Conservation (phyloP, 495 filamentous ascomycete species). For the Podospora pseudopauciseta region DNA sequence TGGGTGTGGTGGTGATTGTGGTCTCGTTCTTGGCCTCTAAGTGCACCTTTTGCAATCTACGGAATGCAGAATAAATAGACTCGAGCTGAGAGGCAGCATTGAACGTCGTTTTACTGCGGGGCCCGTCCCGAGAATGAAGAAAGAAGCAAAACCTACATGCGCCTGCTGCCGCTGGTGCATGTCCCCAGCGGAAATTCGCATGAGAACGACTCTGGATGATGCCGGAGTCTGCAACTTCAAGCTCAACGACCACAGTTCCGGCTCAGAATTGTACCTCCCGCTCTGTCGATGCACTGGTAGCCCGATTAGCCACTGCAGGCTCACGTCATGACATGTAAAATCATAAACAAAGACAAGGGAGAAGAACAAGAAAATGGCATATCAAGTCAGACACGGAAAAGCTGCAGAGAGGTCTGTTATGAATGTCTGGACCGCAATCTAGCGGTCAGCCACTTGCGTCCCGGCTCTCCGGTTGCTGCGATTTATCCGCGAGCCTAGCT, state of each 20-base stretch:
- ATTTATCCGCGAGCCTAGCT: constrained; percentile 29
- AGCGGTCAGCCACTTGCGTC: constrained; percentile 25
- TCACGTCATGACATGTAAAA: constrained; percentile 16
- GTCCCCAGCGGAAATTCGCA: constrained; percentile 12
- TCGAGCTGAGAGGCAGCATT: neutral
- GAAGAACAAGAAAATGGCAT: neutral
- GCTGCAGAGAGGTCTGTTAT: neutral
- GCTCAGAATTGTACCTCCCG: neutral
- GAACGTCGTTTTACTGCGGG: neutral
- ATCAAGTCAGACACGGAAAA: constrained; percentile 5
- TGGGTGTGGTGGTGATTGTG: neutral
- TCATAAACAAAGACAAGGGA: neutral
- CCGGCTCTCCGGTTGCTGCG: constrained; percentile 27
- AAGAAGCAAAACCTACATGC: constrained; percentile 18
- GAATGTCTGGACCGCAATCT: constrained; percentile 17
- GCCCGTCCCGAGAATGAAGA: constrained; percentile 8
- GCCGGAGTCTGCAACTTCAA: neutral
- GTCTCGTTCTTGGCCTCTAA: neutral
- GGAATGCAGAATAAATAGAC: neutral
- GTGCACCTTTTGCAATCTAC: neutral
- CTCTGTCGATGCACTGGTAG: neutral
- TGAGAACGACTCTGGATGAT: neutral
- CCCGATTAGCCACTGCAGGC: neutral
- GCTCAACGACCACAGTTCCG: neutral
- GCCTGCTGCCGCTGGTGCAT: constrained; percentile 20